Base-by-base conservation (phyloP, 768 basidiomycete species). In the Sporobolomyces phaffii region DNA sequence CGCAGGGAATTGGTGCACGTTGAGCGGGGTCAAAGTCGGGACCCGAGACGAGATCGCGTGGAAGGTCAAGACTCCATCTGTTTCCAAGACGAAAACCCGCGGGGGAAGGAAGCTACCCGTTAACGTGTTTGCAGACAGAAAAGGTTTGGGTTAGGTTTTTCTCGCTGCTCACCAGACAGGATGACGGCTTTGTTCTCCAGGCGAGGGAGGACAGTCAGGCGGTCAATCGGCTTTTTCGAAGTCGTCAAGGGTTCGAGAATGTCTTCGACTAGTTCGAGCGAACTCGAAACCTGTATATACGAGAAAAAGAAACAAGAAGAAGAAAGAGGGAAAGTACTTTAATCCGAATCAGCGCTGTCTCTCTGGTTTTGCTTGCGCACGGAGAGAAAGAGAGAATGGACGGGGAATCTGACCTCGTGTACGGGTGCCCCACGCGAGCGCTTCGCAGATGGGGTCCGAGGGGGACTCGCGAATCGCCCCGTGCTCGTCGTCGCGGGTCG, bases 151-250 rank as follows among this genome's bases (percentile, higher is more conserved):
- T 47, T 24, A 47, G n/a, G 9, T 47, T 24, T 47, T 15, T 15
- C 14, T 47, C 14, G n/a, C 18, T 18, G 36, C 80, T 65, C 77
- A 87, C 91, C 89, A 44, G 88, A 88, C 51, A 89, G 80, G 24
- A 97, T 82, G 40, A 94, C 80, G 3, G 83, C 84, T 44, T 87
- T 85, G 34, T 44, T 41, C 2, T 84, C 84, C 15, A 94, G 83
- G 72, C 84, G 85, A 1, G 90, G 88, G 14, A 90, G 77, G 26
- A 94, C 80, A 20, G 87, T 84, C 58, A 98, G 87, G 65, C 88
- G 86, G 59, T 90, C 89, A 20, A 94, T 81, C 3, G 89, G 79
- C 73, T 87, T 87, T 49, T 84, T 82, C 20, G 45, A 31, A 7
- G 88, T 84, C 5, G 91, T 75, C 5, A 80, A 81, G 76, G 90